These are phyloP conservation scores for Macrolepiota albuminosa DNA, from an alignment of 768 basidiomycete genomes.

Conservation along the genomic window DNA sequence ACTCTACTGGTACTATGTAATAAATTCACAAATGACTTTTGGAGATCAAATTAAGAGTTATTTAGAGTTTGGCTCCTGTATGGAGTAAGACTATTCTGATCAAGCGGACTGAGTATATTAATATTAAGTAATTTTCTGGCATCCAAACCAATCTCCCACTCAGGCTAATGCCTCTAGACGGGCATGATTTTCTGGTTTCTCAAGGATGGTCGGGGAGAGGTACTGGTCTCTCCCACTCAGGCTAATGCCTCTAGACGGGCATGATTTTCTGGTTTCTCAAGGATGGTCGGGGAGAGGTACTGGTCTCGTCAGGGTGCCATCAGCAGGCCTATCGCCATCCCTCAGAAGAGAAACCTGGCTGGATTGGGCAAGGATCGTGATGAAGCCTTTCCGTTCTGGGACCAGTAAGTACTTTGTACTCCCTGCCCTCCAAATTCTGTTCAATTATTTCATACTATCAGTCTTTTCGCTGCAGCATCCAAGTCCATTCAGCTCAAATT, in stretches of 20 bases:
- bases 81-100: neutral
- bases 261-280: slow-evolving; percentile 69
- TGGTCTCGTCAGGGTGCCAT: slow-evolving; percentile 79
- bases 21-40: neutral
- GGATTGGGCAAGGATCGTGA: slow-evolving; percentile 93
- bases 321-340: slow-evolving; percentile 66
- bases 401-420: slow-evolving; percentile 62
- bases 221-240: slow-evolving; percentile 48
- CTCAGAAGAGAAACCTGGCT: slow-evolving; percentile 80
- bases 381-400: slow-evolving; percentile 97
- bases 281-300: slow-evolving; percentile 88
- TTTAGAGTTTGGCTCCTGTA: neutral
- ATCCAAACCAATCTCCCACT: neutral
- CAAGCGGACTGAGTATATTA: neutral
- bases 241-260: slow-evolving; percentile 64
- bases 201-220: slow-evolving; percentile 92
- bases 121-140: neutral
- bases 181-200: slow-evolving; percentile 64
- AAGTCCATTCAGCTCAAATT: slow-evolving; percentile 76
- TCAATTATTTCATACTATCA: slow-evolving; percentile 23
- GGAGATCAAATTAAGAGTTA: neutral
- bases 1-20: neutral
- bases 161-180: slow-evolving; percentile 58
- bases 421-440: neutral
- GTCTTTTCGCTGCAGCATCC: slow-evolving; percentile 78